Conservation (phyloP, 2,329 filamentous ascomycete genomes). For the Neopestalotiopsis rosae region DNA sequence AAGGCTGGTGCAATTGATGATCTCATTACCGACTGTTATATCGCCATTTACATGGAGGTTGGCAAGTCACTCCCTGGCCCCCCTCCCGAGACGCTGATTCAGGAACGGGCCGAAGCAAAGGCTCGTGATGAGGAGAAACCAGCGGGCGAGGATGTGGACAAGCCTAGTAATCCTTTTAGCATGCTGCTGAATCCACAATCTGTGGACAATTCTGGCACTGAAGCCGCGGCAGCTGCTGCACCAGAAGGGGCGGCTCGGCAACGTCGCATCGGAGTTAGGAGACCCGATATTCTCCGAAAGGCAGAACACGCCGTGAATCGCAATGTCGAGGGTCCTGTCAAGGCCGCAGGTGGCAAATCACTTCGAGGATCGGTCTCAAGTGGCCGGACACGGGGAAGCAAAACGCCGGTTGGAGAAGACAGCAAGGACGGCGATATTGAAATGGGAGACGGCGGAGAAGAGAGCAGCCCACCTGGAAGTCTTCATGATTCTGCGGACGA, state of each 20-base stretch:
- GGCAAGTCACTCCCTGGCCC: slow-evolving; percentile 61
- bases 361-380: slow-evolving; percentile 56
- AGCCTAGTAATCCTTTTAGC: slow-evolving; percentile 43
- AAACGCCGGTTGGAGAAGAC: slow-evolving; percentile 42
- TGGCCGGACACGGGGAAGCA: slow-evolving; percentile 47
- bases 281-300: slow-evolving; percentile 64
- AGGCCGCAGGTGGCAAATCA: slow-evolving; percentile 50
- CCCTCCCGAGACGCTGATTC: slow-evolving; percentile 53
- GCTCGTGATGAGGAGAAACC: slow-evolving; percentile 26
- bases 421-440: slow-evolving; percentile 42
- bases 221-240: slow-evolving; percentile 38
- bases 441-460: slow-evolving; percentile 27
- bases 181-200: slow-evolving; percentile 49
- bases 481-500: slow-evolving; percentile 71
- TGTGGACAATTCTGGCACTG: slow-evolving; percentile 42
- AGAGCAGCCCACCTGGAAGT: slow-evolving; percentile 62
- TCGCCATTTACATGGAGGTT: slow-evolving; percentile 73
- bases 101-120: slow-evolving; percentile 42
- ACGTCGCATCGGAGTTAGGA: slow-evolving; percentile 52
- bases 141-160: slow-evolving; percentile 44
- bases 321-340: slow-evolving; percentile 53
- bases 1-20: slow-evolving; percentile 89
- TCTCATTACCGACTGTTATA: slow-evolving; percentile 90
- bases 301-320: slow-evolving; percentile 64
- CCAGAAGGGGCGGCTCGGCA: slow-evolving; percentile 45